These are phyloP conservation scores for Sugiyamaella qingdaonensis DNA, from an alignment of 805 yeast genomes.

Conservation along the genomic window DNA sequence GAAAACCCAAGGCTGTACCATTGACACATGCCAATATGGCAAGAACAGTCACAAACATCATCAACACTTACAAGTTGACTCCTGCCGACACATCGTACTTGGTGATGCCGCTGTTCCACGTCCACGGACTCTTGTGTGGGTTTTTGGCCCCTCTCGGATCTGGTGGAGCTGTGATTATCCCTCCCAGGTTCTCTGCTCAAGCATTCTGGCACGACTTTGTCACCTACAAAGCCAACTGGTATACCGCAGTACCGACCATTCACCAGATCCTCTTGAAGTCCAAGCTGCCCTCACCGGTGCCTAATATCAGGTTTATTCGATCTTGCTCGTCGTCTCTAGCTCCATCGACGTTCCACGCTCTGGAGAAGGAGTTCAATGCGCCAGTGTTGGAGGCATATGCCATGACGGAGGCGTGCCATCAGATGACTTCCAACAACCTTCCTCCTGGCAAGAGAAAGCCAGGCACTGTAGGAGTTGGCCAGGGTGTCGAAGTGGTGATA, in stretches of 20 bases:
- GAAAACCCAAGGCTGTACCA: constrained; percentile 73
- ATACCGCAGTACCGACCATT: constrained; percentile 74
- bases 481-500: constrained; percentile 60
- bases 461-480: constrained; percentile 71
- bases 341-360: constrained; percentile 54
- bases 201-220: constrained; percentile 58
- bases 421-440: constrained; percentile 66
- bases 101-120: constrained; percentile 77
- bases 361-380: constrained; percentile 55
- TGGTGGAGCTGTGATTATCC: constrained; percentile 59
- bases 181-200: constrained; percentile 57
- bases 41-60: constrained; percentile 55
- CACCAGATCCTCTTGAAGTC: constrained; percentile 60
- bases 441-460: constrained; percentile 64
- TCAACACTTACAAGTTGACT: constrained; percentile 51
- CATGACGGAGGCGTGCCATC: constrained; percentile 80
- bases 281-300: constrained; percentile 47
- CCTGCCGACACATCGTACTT: constrained; percentile 51
- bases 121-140: constrained; percentile 69
- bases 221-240: constrained; percentile 56
- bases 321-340: constrained; percentile 72
- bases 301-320: constrained; percentile 58
- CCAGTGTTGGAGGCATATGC: constrained; percentile 77
- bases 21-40: constrained; percentile 60
- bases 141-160: constrained; percentile 56